Percentiles rank a stretch among this genome's conserved stretches.
Conservation (phyloP, 306 rosid genomes). For the Heteromeles arbutifolia region DNA sequence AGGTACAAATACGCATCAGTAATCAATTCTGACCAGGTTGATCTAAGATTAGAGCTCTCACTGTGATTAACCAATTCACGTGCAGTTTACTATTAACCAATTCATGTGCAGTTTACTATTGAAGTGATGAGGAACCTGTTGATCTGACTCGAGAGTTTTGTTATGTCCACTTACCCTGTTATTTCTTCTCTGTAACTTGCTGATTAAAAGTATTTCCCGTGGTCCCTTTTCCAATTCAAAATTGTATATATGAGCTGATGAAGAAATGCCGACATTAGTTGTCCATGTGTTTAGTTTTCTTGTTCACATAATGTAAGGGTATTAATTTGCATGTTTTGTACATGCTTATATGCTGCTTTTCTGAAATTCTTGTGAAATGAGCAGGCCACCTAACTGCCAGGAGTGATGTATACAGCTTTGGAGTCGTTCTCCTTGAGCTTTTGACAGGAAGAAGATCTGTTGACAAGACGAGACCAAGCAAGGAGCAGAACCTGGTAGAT, state of each 20-base stretch:
- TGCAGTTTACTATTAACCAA: background rate
- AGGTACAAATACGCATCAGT: background rate
- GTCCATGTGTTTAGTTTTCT: background rate
- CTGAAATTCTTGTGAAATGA: constrained; percentile 30
- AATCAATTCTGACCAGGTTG: background rate
- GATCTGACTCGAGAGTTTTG: background rate
- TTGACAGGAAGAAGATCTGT: constrained; percentile 90
- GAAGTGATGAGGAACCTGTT: background rate
- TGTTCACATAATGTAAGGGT: background rate
- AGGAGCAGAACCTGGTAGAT: constrained; percentile 94
- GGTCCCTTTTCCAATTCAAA: background rate
- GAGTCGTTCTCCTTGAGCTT: constrained; percentile 97
- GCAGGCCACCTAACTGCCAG: constrained; percentile 96
- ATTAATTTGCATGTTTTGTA: background rate
- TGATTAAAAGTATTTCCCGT: background rate
- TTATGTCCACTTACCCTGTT: background rate
- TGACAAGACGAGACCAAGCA: constrained; percentile 92
- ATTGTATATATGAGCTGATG: background rate
- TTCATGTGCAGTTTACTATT: background rate
- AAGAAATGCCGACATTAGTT: background rate
- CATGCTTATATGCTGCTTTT: background rate
- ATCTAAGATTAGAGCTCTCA: background rate
- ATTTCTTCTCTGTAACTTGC: background rate
- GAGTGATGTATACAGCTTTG: constrained; percentile 97
- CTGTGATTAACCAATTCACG: background rate